These are phyloP conservation scores for Hyphodiscus sp. DNA, from an alignment of 2,329 filamentous ascomycete species.

Conservation along the genomic window DNA sequence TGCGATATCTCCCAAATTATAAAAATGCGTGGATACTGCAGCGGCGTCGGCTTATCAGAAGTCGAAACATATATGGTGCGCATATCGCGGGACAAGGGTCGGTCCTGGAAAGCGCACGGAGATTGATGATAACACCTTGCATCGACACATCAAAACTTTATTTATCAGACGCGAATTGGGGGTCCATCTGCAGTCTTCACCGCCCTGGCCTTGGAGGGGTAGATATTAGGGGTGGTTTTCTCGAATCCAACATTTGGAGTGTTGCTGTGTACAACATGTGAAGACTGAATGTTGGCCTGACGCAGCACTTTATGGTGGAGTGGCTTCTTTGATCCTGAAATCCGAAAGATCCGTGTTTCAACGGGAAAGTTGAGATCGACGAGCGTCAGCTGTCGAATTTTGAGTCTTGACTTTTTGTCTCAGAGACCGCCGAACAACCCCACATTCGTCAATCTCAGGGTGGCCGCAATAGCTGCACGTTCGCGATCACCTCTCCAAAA, in stretches of 20 bases:
- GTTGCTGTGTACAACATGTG: not conserved
- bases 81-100: not conserved
- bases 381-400: not conserved
- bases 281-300: not conserved
- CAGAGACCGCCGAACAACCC: not conserved
- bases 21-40: not conserved
- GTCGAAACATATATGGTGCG: not conserved
- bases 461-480: not conserved
- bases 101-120: not conserved
- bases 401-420: not conserved
- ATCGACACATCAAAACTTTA: not conserved
- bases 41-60: not conserved
- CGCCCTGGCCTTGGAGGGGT: no score
- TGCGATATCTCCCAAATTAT: not conserved
- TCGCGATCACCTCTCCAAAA: not conserved
- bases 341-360: not conserved
- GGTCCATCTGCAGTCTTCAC: no score
- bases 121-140: not conserved
- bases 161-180: no score
- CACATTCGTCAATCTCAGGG: not conserved
- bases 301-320: not conserved
- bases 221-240: no score
- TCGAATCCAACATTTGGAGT: not conserved
- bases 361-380: not conserved
- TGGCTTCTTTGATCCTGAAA: not conserved